Evolutionary conservation across 73 alveolate genomes (phyloP), one percentile per base, ranked within the genome.

Genomic region (Breviolum minutum): DNA sequence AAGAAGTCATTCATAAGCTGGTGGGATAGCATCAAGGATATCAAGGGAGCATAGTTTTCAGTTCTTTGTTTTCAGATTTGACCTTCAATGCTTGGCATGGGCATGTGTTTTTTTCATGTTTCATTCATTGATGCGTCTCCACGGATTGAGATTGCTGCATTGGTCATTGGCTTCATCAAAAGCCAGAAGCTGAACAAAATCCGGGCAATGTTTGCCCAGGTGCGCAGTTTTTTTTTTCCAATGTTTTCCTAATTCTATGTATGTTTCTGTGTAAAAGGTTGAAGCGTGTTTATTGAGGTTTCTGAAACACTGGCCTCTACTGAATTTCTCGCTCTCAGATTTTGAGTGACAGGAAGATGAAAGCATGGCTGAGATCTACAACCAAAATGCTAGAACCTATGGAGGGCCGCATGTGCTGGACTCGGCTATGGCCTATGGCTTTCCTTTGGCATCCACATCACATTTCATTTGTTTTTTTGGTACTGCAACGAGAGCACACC

Each of bases 111-210:
- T 22, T 68, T 14, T 14, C 17, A 68, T 14, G n/a, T 68, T 68
- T 14, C 77, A 68, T 68, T 68, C 77, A 22, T 22, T 14, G 17
- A 68, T 22, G 1, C 77, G 17, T 68, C 77, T 63, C 29, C 79
- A 20, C 22, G 77, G 26, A 0, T 60, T 13, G 60, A 92, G 98
- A 54, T 92, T 74, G 98, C 90, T 24, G 98, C 98, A 7, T 48
- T 92, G 89, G 98, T 92, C 20, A 92, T 92, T 29, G 98, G 98
- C 89, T 92, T 92, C 98, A 92, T 92, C 90, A 92, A 92, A 29
- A 92, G 98, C 90, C 98, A 92, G 80, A 92, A 92, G 98, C 90
- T 92, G 64, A 92, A 92, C 81, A 92, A 92, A 92, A 80, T 84
- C 22, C 89, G 90, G 66, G 63, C 14, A 22, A 89, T 80, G 27